Evolutionary conservation across 176 grass and related monocot genomes (phyloP).

Genomic region (Eragrostis curvula): DNA sequence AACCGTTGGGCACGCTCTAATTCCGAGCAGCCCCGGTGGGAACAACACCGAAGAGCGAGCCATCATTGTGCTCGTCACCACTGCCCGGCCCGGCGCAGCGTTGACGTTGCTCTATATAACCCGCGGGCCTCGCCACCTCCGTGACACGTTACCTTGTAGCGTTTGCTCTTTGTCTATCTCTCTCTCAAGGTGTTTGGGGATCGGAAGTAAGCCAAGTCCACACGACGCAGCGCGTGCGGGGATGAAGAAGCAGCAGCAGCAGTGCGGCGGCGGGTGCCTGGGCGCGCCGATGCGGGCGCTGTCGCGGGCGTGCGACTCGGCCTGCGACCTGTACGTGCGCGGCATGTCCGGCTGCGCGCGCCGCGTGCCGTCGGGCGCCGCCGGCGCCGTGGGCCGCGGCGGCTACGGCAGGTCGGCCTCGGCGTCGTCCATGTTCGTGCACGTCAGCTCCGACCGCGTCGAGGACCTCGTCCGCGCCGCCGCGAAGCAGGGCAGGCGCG

Average conservation of each 20-base stretch:
- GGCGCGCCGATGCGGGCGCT: constrained; percentile 50
- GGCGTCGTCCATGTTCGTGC: constrained; percentile 20
- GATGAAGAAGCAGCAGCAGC: constrained; percentile 36
- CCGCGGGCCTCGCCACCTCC: neutral
- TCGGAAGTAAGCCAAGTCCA: constrained; percentile 10
- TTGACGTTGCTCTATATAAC: constrained; percentile 13
- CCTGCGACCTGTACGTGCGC: constrained; percentile 67
- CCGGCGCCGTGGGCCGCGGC: constrained; percentile 31
- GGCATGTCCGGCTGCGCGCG: constrained; percentile 52
- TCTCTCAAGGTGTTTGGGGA: neutral
- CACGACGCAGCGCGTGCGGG: neutral
- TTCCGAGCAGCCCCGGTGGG: neutral
- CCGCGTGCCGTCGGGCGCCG: constrained; percentile 16
- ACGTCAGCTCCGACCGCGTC: constrained; percentile 25
- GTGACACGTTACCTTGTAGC: neutral
- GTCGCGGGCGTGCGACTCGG: constrained; percentile 65
- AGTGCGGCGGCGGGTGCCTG: constrained; percentile 38
- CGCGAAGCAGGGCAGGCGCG: constrained; percentile 1
- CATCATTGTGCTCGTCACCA: constrained; percentile 27
- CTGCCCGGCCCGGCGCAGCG: neutral
- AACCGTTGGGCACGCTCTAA: no score
- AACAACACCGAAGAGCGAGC: neutral
- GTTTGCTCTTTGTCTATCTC: neutral
- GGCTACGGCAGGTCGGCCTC: constrained; percentile 34
- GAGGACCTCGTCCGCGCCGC: constrained; percentile 62